Evolutionary conservation across 2,329 filamentous ascomycete species (phyloP), one percentile per base, ranked within the genome.

Genomic region (Plectosphaerella cucumerina): DNA sequence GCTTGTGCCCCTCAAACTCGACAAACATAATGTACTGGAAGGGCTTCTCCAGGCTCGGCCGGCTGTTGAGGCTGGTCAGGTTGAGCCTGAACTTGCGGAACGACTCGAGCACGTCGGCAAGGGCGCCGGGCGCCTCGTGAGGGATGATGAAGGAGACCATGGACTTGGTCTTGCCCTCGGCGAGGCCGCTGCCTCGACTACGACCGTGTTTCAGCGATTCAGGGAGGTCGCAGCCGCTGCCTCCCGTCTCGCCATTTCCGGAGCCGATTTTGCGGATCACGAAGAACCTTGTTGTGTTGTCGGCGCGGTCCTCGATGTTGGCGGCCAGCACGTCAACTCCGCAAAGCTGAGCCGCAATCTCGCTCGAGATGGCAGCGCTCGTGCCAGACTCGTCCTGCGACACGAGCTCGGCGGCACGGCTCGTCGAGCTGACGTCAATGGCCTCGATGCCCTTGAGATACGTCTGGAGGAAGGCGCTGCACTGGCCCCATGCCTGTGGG

Each of bases 21-120:
- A 97, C 85, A 64, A 97, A 92, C 72, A 97, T 97, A 35, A 97
- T 81, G 70, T 97, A 97, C 65, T 95, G 85, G 82, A 96, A 97
- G 18, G 87, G 83, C 58, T 75, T 72, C 37, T 80, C 74, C 50
- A 88, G 80, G 60, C 89, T 91, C 5, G 93, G 93, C 56, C 93
- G 73, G 58, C 89, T 91, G 65, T 91, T 92, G 68, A 97, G 96
- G 66, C 87, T 93, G 26, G 92, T 97, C 58, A 97, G 72, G 65
- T 97, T 96, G 51, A 97, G 76, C 5, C 79, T 78, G 58, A 82
- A 78, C 8, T 73, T 74, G 56, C 85, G 84, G 71, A 97, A 97
- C 50, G 90, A 89, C 47, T 85, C 80, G 52, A 97, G 74, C 26
- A 86, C 88, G 59, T 89, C 82, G 3, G 91, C 91, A 55, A 97